Evolutionary conservation across 345 rosid species (phyloP), one percentile per base, ranked within the genome.

Genomic region (Lagerstroemia speciosa): DNA sequence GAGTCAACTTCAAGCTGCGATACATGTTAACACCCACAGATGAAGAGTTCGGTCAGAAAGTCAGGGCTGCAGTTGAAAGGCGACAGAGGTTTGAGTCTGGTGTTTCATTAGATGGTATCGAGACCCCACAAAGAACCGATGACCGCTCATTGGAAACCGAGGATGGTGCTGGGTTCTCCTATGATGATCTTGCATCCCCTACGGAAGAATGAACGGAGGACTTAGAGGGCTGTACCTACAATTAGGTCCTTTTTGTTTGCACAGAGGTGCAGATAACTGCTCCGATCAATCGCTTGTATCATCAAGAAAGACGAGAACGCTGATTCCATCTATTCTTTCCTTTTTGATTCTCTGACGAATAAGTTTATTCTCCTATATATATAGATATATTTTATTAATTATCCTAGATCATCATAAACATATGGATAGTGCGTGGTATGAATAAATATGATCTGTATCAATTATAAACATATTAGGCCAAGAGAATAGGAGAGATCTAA

Each of bases 11-110:
- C 74, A 87, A 91, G 74, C 89, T 93, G 29, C 82, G 93, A 6
- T 80, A 69, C 83, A 91, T 89, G 97, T 77, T 91, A 77, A 82
- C 86, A 34, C 78, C 89, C 84, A 80, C 84, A 3, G 89, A 91
- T 52, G 87, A 78, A 68, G 89, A 86, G 65, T 93, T 90, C 73
- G 73, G 73, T 45, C 67, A 76, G 75, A 81, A 83, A 72, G 91
- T 93, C 29, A 80, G 68, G 68, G 86, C 72, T 1, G 88, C 86
- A 68, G 79, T 89, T 43, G 89, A 91, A 77, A 83, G 85, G 64
- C 81, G 94, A 55, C 82, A 11, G 41, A 80, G 78, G 71, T 90
- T 83, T 31, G 94, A 93, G 82, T 79, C 83, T 37, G 77, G 89
- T 65, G 12, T 57, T 26, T 61, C 61, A 22, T 19, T 20, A 26